These are phyloP conservation scores for Pholiota conissans DNA, from an alignment of 768 basidiomycete genomes.

Conservation along the genomic window DNA sequence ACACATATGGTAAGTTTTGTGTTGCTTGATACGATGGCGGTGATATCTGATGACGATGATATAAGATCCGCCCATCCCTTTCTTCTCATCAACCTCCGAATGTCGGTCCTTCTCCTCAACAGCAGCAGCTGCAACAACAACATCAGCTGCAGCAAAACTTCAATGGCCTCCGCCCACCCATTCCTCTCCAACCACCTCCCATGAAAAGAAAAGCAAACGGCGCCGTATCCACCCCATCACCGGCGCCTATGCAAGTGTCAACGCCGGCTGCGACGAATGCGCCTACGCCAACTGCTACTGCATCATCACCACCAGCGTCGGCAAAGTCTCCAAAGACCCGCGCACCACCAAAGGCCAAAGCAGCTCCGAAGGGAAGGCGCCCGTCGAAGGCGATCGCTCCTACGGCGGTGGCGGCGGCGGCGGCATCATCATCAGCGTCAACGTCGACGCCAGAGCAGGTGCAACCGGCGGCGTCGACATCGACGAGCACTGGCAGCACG, in stretches of 20 bases:
- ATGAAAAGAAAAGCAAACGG: conserved; percentile 14
- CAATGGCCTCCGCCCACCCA: conserved; percentile 18
- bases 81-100: conserved; percentile 23
- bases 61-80: conserved; percentile 14
- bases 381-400: conserved; percentile 30
- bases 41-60: conserved; percentile 9
- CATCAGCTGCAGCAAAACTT: conserved; percentile 18
- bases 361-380: conserved; percentile 28
- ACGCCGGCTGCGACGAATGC: conserved; percentile 45
- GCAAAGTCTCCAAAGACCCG: conserved; percentile 71
- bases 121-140: conserved; percentile 18
- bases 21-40: not conserved
- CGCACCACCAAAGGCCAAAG: conserved; percentile 45
- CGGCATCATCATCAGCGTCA: conserved; percentile 7
- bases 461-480: conserved; percentile 24
- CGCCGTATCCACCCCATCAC: conserved; percentile 20
- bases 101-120: conserved; percentile 21
- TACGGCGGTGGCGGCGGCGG: conserved; percentile 22
- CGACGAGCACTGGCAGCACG: conserved; percentile 21
- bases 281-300: conserved; percentile 52
- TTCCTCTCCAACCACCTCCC: conserved; percentile 21
- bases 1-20: not conserved
- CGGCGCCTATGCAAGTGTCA: conserved; percentile 30
- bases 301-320: conserved; percentile 62
- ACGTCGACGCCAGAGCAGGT: conserved; percentile 10